A percentile compares a stretch with the other conserved stretches of the same genome.
These are phyloP conservation scores for Volutella citrinella DNA, from an alignment of 2,329 filamentous ascomycete genomes.

Conservation along the genomic window DNA sequence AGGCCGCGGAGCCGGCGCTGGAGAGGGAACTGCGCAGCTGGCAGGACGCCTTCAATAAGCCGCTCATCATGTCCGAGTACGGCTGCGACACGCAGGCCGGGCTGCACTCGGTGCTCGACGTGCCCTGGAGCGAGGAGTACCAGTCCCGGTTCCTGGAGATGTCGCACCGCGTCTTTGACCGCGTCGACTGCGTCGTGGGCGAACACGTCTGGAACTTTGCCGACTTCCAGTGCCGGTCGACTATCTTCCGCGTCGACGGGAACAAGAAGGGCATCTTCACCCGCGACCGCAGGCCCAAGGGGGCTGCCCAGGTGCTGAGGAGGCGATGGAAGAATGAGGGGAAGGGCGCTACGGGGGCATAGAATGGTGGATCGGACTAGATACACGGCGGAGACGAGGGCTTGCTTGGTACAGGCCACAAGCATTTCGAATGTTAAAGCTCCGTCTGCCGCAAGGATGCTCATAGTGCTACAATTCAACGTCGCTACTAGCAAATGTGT, in stretches of 20 bases:
- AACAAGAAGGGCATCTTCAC: constrained; percentile 20
- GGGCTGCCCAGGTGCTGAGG: constrained; percentile 1
- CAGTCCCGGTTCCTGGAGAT: constrained; percentile 12
- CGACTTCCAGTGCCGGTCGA: constrained; percentile 12
- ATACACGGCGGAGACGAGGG: too few relatives aligned
- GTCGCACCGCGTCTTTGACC: constrained; percentile 15
- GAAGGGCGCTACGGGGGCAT: too few relatives aligned
- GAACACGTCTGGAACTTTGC: constrained; percentile 19
- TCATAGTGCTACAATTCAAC: too few relatives aligned
- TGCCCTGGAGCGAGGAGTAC: constrained; percentile 18
- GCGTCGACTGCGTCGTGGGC: constrained; percentile 12
- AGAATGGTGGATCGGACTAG: too few relatives aligned
- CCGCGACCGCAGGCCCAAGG: constrained; percentile 7
- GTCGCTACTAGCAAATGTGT: too few relatives aligned
- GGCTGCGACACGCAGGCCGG: constrained; percentile 9
- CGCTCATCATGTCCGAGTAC: constrained; percentile 13
- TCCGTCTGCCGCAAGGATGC: too few relatives aligned
- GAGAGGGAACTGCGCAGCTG: constrained; percentile 6
- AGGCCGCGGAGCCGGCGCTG: constrained; percentile 6
- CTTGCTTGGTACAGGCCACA: too few relatives aligned
- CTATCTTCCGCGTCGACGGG: constrained; percentile 14
- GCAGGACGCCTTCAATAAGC: constrained; percentile 10
- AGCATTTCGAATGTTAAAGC: too few relatives aligned
- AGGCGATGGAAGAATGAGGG: constrained; percentile 5
- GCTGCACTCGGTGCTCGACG: constrained; percentile 10